Percentiles rank a stretch among this genome's conserved stretches.
phyloP scores from a whole-genome alignment of 441 rosid genomes.

The Codiaeum variegatum region DNA sequence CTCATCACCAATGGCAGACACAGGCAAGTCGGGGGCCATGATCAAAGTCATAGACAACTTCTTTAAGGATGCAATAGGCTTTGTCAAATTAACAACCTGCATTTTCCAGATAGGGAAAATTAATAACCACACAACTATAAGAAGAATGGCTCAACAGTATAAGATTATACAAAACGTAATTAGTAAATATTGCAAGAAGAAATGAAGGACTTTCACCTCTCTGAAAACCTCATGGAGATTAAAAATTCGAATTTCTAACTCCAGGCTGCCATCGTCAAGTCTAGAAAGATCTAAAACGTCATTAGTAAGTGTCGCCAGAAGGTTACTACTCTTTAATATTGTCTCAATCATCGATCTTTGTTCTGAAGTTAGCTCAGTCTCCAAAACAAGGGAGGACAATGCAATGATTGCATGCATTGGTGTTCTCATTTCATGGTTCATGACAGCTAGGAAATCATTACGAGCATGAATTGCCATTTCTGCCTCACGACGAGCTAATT shows the following conservation, averaged over 20 bases:
- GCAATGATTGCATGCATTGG: slow-evolving; percentile 88
- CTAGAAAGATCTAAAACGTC: slow-evolving; percentile 88
- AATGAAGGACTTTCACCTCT: slow-evolving; percentile 50
- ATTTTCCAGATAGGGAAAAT: slow-evolving; percentile 1
- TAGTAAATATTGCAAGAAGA: not conserved
- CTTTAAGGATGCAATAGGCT: slow-evolving; percentile 77
- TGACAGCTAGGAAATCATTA: slow-evolving; percentile 89
- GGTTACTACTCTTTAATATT: slow-evolving; percentile 80
- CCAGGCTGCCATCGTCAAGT: slow-evolving; percentile 86
- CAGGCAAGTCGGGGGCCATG: slow-evolving; percentile 73
- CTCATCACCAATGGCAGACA: slow-evolving; percentile 69
- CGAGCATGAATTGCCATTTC: slow-evolving; percentile 86
- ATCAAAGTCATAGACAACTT: slow-evolving; percentile 55
- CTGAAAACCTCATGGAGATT: slow-evolving; percentile 60
- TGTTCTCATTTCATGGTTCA: slow-evolving; percentile 97
- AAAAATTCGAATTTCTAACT: slow-evolving; percentile 50
- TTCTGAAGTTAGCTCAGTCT: slow-evolving; percentile 70
- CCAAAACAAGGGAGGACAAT: slow-evolving; percentile 78
- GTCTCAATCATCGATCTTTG: slow-evolving; percentile 86
- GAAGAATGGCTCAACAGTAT: not conserved
- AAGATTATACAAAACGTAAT: slow-evolving; percentile 1
- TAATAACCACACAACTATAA: not conserved
- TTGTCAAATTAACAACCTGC: slow-evolving; percentile 68
- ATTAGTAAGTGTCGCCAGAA: slow-evolving; percentile 68
- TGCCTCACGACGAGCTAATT: slow-evolving; percentile 76